Conservation (phyloP, 2,329 filamentous ascomycete genomes). For the Venturia aucupariae region DNA sequence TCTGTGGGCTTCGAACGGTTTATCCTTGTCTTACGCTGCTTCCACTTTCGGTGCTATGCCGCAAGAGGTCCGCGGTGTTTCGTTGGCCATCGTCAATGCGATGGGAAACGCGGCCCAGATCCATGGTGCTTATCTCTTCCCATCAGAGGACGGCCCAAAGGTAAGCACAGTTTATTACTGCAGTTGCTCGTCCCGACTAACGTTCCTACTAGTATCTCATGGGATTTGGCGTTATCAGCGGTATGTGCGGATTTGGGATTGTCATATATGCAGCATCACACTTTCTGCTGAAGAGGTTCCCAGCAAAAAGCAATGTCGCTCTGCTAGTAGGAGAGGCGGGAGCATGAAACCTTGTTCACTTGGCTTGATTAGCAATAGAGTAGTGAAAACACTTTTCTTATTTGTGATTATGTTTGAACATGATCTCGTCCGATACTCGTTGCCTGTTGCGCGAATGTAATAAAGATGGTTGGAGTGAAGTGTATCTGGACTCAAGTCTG, state of each 20-base stretch:
- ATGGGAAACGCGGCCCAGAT: slow-evolving; percentile 48
- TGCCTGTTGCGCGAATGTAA: too few relatives aligned
- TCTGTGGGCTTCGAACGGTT: slow-evolving; percentile 45
- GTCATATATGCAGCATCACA: slow-evolving; percentile 23
- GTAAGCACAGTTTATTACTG: neutral
- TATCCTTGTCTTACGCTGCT: slow-evolving; percentile 43
- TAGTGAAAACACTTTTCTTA: neutral
- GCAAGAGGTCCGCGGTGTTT: slow-evolving; percentile 43
- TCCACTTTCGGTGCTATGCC: slow-evolving; percentile 43
- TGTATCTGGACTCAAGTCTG: too few relatives aligned
- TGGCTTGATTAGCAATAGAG: neutral
- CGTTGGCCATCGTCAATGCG: slow-evolving; percentile 44
- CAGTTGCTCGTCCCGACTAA: neutral
- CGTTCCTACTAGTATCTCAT: slow-evolving; percentile 30
- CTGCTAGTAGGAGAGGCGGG: neutral
- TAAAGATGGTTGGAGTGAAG: too few relatives aligned
- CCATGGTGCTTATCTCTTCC: slow-evolving; percentile 46
- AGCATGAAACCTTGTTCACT: neutral
- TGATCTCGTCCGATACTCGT: too few relatives aligned
- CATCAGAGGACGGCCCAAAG: slow-evolving; percentile 38
- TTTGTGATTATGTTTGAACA: too few relatives aligned
- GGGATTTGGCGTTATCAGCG: slow-evolving; percentile 33
- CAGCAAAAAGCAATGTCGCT: neutral
- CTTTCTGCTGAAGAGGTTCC: slow-evolving; percentile 20
- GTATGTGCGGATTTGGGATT: slow-evolving; percentile 25